phyloP scores from a whole-genome alignment of 352 stramenopile species.

The Pythium folliculosum region DNA sequence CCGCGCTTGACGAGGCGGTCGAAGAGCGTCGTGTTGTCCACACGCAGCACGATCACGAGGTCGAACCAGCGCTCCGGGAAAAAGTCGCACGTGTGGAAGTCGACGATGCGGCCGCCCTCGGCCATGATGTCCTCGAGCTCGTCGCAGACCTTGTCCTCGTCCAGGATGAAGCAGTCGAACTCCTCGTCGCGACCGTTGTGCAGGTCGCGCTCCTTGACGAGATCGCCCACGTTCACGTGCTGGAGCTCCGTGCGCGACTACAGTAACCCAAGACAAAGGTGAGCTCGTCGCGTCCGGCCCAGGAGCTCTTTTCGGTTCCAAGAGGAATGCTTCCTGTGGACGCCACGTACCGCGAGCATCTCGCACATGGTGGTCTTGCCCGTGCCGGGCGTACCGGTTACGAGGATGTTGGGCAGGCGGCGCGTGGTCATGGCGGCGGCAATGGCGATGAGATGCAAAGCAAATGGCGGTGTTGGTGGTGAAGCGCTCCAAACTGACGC shows the following conservation, averaged over 20 bases:
- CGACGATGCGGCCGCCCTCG: conserved; percentile 91
- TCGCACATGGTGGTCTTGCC: conserved; percentile 95
- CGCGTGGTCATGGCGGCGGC: conserved; percentile 16
- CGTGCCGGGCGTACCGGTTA: conserved; percentile 97
- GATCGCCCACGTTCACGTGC: conserved; percentile 95
- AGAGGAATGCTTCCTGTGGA: not conserved
- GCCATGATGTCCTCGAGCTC: conserved; percentile 92
- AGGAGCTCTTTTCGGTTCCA: not conserved
- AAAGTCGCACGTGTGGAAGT: conserved; percentile 98
- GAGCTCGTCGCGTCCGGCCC: not conserved
- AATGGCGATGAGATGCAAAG: not conserved
- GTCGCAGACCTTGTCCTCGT: conserved; percentile 98
- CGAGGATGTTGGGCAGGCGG: conserved; percentile 93
- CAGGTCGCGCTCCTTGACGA: conserved; percentile 85
- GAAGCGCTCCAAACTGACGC: not conserved
- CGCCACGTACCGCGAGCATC: conserved; percentile 75
- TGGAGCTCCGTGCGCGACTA: conserved; percentile 65
- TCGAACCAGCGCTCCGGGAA: conserved; percentile 98
- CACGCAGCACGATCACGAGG: conserved; percentile 90
- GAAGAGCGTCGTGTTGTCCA: conserved; percentile 93
- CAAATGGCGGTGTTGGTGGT: not conserved
- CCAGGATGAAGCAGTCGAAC: conserved; percentile 96
- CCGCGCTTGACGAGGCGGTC: conserved; percentile 85
- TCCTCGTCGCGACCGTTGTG: conserved; percentile 91
- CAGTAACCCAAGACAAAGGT: conserved; percentile 14